A percentile compares a stretch with the other conserved stretches of the same genome.
These are phyloP conservation scores for Mucor racemosus DNA, from an alignment of 371 early-diverging fungal genomes.

Conservation along the genomic window DNA sequence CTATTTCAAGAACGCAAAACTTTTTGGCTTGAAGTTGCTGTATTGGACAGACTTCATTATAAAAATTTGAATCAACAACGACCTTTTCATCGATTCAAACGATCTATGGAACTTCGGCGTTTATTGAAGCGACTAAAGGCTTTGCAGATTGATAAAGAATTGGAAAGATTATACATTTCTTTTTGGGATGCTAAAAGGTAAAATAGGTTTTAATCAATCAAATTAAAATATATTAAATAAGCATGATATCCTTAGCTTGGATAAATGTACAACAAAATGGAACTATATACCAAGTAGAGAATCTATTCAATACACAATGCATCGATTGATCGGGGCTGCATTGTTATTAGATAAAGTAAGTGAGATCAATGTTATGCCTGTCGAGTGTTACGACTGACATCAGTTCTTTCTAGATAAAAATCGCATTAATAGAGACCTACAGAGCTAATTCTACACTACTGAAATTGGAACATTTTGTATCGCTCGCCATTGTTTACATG, in stretches of 20 bases:
- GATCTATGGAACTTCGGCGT: constrained; percentile 31
- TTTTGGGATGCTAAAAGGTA: constrained; percentile 48
- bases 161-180: constrained; percentile 29
- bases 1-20: constrained; percentile 25
- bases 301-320: constrained; percentile 45
- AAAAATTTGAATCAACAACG: constrained; percentile 46
- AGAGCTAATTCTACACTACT: constrained; percentile 43
- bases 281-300: constrained; percentile 44
- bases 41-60: constrained; percentile 40
- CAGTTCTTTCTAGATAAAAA: constrained; percentile 23
- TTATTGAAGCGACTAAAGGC: constrained; percentile 40
- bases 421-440: constrained; percentile 34
- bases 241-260: constrained; percentile 16
- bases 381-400: no score
- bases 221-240: neutral
- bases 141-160: constrained; percentile 32
- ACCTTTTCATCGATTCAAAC: constrained; percentile 44
- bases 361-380: neutral
- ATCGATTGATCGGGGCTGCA: constrained; percentile 38
- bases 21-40: constrained; percentile 47
- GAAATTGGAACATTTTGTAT: constrained; percentile 44
- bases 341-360: constrained; percentile 44
- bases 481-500: constrained; percentile 42
- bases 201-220: neutral
- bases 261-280: constrained; percentile 34